Percentiles rank a stretch among this genome's conserved stretches.
Evolutionary conservation across 129 eudicot species (phyloP).

Genomic region (Artemisia tridentata): DNA sequence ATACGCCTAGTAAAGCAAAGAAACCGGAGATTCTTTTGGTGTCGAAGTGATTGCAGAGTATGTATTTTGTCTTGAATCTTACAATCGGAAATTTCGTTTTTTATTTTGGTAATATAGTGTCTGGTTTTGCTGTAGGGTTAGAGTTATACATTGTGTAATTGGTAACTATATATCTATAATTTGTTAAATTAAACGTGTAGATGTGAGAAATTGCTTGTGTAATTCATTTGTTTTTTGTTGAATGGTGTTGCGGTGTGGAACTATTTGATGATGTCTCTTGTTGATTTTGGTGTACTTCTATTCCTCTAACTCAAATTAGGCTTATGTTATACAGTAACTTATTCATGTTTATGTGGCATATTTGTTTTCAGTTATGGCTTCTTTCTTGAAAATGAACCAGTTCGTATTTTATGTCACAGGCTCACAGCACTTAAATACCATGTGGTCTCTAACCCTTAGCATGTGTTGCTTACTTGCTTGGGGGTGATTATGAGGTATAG

Average conservation of each 20-base stretch:
- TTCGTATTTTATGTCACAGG: not conserved
- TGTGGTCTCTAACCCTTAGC: conserved; percentile 3
- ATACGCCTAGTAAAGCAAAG: conserved; percentile 85
- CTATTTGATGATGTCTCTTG: not conserved
- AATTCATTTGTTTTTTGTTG: conserved; percentile 20
- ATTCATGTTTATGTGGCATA: not conserved
- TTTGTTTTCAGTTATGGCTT: not conserved
- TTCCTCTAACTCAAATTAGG: not conserved
- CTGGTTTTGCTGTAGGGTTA: conserved; percentile 32
- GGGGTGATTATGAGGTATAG: not conserved
- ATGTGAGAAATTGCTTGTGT: conserved; percentile 26
- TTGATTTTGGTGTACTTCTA: conserved; percentile 1
- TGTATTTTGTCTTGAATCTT: conserved; percentile 23
- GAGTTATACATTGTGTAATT: conserved; percentile 34
- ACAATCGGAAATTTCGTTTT: conserved; percentile 13
- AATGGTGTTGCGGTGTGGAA: not conserved
- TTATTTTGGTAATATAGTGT: conserved; percentile 25
- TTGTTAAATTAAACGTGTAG: conserved; percentile 28
- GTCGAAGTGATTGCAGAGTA: conserved; percentile 62
- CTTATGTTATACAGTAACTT: conserved; percentile 4
- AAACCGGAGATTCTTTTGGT: conserved; percentile 89
- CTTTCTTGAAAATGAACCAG: not conserved
- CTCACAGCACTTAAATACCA: not conserved
- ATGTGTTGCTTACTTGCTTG: conserved; percentile 9
- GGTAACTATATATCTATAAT: conserved; percentile 25